These are phyloP conservation scores for Acanthamoeba lenticulata DNA, from an alignment of 208 protist species.

Conservation along the genomic window DNA sequence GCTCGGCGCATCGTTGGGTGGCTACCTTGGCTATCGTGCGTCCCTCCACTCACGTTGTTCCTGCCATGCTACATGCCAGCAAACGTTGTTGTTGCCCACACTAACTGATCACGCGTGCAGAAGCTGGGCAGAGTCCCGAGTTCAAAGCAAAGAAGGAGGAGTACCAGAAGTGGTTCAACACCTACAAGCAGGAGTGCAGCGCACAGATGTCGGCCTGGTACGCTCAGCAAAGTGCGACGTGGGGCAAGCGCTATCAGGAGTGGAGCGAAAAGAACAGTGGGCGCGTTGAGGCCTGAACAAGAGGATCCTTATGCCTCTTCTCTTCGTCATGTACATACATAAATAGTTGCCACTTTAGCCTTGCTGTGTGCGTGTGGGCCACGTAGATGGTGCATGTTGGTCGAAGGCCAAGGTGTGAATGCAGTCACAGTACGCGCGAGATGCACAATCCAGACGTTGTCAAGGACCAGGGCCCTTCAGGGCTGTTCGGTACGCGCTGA, in stretches of 20 bases:
- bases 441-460: no score
- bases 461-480: no score
- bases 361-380: no score
- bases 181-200: background rate
- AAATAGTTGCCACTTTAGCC: background rate
- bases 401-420: no score
- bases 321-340: background rate
- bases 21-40: background rate
- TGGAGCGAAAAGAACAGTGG: constrained; percentile 52
- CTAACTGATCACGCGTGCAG: background rate
- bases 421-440: no score
- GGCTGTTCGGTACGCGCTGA: no score
- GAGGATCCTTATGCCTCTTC: background rate
- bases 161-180: background rate
- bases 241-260: constrained; percentile 5
- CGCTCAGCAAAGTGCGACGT: background rate
- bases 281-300: background rate
- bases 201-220: background rate
- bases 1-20: background rate
- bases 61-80: background rate
- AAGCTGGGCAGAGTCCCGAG: background rate
- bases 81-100: background rate
- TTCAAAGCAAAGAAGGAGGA: background rate
- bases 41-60: background rate
- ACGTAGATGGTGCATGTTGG: no score